phyloP scores from a whole-genome alignment of 805 yeast species.

The Tetrapisispora phaffii region DNA sequence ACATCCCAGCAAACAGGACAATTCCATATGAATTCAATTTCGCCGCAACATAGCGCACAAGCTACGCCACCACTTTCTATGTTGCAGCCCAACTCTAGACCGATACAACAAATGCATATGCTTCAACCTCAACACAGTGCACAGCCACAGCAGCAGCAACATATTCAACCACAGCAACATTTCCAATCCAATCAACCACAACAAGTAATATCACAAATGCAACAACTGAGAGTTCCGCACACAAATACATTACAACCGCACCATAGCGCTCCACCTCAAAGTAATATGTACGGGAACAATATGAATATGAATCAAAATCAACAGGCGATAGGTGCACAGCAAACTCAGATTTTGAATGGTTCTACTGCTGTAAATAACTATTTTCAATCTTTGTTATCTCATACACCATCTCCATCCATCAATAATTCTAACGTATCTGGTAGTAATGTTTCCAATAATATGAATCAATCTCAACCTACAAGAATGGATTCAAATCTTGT shows the following conservation, averaged over 20 bases:
- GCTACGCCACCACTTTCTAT: background rate
- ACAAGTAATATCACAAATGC: constrained; percentile 10
- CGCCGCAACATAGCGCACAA: constrained; percentile 5
- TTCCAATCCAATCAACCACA: background rate
- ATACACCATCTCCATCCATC: constrained; percentile 22
- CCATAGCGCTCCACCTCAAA: constrained; percentile 3
- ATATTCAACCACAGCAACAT: background rate
- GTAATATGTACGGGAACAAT: background rate
- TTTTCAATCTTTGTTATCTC: constrained; percentile 23
- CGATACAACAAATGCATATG: constrained; percentile 1
- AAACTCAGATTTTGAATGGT: constrained; percentile 16
- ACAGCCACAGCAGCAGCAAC: background rate
- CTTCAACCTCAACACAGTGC: constrained; percentile 3
- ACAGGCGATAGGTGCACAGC: constrained; percentile 5
- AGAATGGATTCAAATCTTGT: background rate
- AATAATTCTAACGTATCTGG: constrained; percentile 10
- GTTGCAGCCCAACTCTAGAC: constrained; percentile 1
- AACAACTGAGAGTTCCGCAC: constrained; percentile 22
- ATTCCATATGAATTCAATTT: constrained; percentile 4
- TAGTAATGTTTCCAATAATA: background rate
- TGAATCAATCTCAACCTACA: background rate
- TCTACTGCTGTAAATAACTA: constrained; percentile 20
- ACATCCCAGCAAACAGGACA: constrained; percentile 13
- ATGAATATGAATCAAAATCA: constrained; percentile 6
- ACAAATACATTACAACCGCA: constrained; percentile 6